A percentile compares a stretch with the other conserved stretches of the same genome.
phyloP scores from a whole-genome alignment of 768 basidiomycete species.

The Suillus occidentalis region DNA sequence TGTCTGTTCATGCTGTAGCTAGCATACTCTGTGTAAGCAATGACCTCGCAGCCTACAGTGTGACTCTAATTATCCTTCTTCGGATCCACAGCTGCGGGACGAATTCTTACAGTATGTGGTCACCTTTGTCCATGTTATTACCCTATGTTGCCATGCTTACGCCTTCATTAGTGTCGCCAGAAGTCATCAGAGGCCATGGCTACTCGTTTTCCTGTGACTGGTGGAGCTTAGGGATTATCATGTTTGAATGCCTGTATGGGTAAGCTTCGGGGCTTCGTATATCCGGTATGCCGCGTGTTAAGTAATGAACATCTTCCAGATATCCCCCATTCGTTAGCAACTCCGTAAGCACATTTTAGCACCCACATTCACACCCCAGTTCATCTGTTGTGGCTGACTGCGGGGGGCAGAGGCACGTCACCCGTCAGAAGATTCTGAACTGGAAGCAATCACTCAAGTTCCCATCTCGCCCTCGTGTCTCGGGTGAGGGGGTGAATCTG shows the following conservation, averaged over 20 bases:
- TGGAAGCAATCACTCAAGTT: slow-evolving; percentile 91
- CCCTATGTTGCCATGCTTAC: slow-evolving; percentile 21
- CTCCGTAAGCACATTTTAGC: slow-evolving; percentile 60
- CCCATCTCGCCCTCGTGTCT: slow-evolving; percentile 79
- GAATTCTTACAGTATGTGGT: slow-evolving; percentile 75
- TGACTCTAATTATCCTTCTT: slow-evolving; percentile 25
- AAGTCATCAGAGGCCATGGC: slow-evolving; percentile 87
- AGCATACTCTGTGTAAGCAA: slow-evolving; percentile 83
- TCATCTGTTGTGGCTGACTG: slow-evolving; percentile 7
- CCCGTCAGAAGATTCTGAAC: slow-evolving; percentile 95
- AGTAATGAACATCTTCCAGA: slow-evolving; percentile 37
- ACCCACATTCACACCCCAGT: slow-evolving; percentile 9
- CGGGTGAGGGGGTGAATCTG: slow-evolving; percentile 83
- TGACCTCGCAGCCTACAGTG: slow-evolving; percentile 12
- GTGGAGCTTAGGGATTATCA: slow-evolving; percentile 98
- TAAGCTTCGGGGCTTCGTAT: slow-evolving; percentile 41
- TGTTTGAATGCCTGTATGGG: slow-evolving; percentile 95
- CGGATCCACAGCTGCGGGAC: slow-evolving; percentile 68
- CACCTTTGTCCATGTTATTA: slow-evolving; percentile 23
- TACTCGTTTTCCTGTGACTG: slow-evolving; percentile 96
- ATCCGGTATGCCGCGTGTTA: slow-evolving; percentile 24
- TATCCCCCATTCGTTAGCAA: slow-evolving; percentile 97
- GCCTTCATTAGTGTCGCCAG: slow-evolving; percentile 72
- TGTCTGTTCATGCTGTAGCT: slow-evolving; percentile 46
- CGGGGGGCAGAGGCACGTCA: slow-evolving; percentile 74